Conservation (phyloP, 192 early-diverging fungal species). For the Linnemannia elongata region DNA sequence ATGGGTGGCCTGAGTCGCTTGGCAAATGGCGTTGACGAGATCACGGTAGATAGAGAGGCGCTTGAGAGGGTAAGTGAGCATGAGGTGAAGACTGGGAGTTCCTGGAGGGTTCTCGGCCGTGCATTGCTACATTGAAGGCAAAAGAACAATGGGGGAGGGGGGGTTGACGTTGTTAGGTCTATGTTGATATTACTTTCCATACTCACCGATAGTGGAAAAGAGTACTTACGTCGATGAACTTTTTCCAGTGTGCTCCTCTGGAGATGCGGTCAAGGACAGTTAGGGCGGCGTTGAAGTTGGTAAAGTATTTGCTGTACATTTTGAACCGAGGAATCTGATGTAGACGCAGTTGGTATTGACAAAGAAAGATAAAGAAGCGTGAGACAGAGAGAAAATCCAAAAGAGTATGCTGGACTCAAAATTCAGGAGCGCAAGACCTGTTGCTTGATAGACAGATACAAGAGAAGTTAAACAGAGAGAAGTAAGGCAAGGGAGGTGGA, state of each 20-base stretch:
- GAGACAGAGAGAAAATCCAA: neutral
- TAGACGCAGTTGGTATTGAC: neutral
- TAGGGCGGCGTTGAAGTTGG: conserved; percentile 43
- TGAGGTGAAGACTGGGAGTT: conserved; percentile 44
- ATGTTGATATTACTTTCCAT: too few relatives aligned
- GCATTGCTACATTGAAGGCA: conserved; percentile 30
- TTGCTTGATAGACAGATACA: neutral
- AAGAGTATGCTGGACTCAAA: neutral
- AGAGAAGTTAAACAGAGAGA: neutral
- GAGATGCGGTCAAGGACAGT: conserved; percentile 53
- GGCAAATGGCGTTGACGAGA: conserved; percentile 33
- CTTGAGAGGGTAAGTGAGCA: conserved; percentile 39
- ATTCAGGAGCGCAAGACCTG: neutral
- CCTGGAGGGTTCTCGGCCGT: conserved; percentile 35
- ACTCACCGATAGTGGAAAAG: neutral
- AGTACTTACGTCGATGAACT: conserved; percentile 46
- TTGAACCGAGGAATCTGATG: conserved; percentile 49
- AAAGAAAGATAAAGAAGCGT: neutral
- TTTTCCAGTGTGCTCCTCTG: conserved; percentile 35
- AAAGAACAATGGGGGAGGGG: neutral
- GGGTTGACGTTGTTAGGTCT: too few relatives aligned
- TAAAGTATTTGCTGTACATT: conserved; percentile 51
- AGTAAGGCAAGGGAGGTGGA: neutral
- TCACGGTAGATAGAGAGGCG: conserved; percentile 43
- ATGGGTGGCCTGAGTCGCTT: conserved; percentile 38